A percentile compares a stretch with the other conserved stretches of the same genome.
Conservation (phyloP, 805 yeast genomes). For the Schwanniomyces occidentalis region DNA sequence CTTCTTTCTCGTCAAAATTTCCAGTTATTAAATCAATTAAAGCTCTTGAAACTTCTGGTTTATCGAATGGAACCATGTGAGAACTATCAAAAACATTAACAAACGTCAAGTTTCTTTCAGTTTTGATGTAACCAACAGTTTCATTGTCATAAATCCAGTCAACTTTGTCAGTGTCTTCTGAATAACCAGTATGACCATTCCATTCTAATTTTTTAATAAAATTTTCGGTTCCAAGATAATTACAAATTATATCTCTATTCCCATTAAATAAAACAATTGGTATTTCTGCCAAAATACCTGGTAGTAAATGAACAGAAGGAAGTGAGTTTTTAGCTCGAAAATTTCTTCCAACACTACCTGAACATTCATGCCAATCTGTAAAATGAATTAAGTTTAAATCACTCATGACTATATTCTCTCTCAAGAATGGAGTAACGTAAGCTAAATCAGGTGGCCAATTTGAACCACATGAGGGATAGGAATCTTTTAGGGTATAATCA, state of each 20-base stretch:
- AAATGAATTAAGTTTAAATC: conserved; percentile 50
- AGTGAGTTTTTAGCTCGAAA: conserved; percentile 53
- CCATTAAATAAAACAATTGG: conserved; percentile 82
- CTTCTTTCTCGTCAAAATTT: conserved; percentile 24
- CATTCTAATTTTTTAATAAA: conserved; percentile 63
- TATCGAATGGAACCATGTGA: conserved; percentile 93
- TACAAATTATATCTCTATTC: conserved; percentile 86
- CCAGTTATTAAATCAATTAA: conserved; percentile 55
- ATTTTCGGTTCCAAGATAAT: conserved; percentile 70
- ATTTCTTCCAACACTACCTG: conserved; percentile 50
- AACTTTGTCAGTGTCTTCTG: conserved; percentile 26
- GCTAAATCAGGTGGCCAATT: conserved; percentile 81
- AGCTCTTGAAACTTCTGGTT: conserved; percentile 68
- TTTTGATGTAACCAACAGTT: conserved; percentile 38
- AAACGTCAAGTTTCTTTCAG: conserved; percentile 73
- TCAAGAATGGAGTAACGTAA: conserved; percentile 51
- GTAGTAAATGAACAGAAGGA: conserved; percentile 69
- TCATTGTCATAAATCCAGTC: conserved; percentile 48
- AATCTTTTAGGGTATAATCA: conserved; percentile 68
- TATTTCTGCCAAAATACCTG: conserved; percentile 55
- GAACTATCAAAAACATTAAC: conserved; percentile 74
- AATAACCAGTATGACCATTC: conserved; percentile 59
- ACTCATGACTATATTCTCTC: conserved; percentile 42
- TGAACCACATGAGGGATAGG: conserved; percentile 85
- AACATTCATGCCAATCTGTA: conserved; percentile 78